Base-by-base conservation (phyloP, 2,329 filamentous ascomycete genomes). In the Fusarium torreyae region DNA sequence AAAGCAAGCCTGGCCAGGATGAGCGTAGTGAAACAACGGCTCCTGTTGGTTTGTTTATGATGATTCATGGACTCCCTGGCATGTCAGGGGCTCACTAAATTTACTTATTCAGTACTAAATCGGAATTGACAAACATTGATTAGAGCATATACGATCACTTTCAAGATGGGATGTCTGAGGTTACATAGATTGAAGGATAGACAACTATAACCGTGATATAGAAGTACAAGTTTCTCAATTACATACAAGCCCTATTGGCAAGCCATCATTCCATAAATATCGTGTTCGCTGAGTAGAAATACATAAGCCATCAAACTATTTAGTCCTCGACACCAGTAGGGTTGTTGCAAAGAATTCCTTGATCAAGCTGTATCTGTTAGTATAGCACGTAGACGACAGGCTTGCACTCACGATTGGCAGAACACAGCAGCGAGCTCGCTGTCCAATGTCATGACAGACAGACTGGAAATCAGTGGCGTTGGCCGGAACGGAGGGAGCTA, bases 401-500 rank as follows among this genome's bases (percentile, higher is more conserved):
- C 1, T 7, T 2, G 9, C 14, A 68, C 72, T 57, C 40, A 72
- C 72, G 10, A 89, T 81, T 9, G 87, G 87, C 18, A 89, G 68
- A 14, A 84, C 76, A 69, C 87, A 89, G 83, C 87, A 89, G 71
- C 85, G 85, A 58, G 86, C 86, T 63, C 83, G 83, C 78, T 88
- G 86, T 52, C 86, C 86, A 7, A 81, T 79, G 7, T 70, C 80
- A 4, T 85, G 54, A 72, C 86, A 88, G 67, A 83, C 77, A 22
- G 78, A 76, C 38, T 80, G 77, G 77, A 88, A 86, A 60, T 80
- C 74, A 22, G 78, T 76, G 52, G 81, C 78, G 65, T 75, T 73
- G 38, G 73, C 71, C 15, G 85, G 84, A 6, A 75, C 70, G 1
- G 56, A 31, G 10, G 75, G 62, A 13, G 75, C 75, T 77, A 31